phyloP scores from a whole-genome alignment of 306 rosid genomes.

The Cucumis hystrix region DNA sequence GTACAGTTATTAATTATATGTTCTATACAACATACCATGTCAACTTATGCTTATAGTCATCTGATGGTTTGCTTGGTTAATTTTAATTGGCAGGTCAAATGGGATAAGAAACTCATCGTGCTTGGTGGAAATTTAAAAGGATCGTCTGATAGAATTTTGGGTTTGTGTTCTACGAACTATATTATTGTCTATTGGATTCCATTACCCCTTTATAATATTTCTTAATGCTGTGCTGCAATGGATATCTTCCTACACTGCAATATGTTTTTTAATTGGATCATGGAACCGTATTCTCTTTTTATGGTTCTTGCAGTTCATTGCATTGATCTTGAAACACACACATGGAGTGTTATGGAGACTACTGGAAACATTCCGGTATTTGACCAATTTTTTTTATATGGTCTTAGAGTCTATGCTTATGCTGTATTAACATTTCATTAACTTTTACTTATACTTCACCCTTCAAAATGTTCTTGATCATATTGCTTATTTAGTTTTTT shows the following conservation, averaged over 20 bases:
- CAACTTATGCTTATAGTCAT: neutral
- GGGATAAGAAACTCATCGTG: constrained; percentile 75
- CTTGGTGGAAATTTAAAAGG: constrained; percentile 69
- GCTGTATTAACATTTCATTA: neutral
- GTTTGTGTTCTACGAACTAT: constrained; percentile 28
- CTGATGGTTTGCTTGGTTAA: constrained; percentile 6
- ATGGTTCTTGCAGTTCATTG: constrained; percentile 54
- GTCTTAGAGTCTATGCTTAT: constrained; percentile 11
- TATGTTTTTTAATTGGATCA: neutral
- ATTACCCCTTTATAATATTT: neutral
- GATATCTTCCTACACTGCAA: neutral
- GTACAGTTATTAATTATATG: neutral
- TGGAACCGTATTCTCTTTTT: constrained; percentile 18
- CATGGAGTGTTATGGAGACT: constrained; percentile 54
- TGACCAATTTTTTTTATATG: constrained; percentile 4
- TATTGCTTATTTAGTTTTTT: constrained; percentile 6
- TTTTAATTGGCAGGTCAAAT: constrained; percentile 45
- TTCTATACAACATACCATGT: neutral
- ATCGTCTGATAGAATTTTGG: constrained; percentile 43
- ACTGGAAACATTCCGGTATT: constrained; percentile 86
- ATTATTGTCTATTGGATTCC: neutral
- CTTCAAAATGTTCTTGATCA: neutral
- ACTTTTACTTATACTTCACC: neutral
- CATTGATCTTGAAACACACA: constrained; percentile 51
- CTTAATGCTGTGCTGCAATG: neutral